Percentiles rank a stretch among this genome's conserved stretches.
Conservation (phyloP, 2,329 filamentous ascomycete species). For the Rosellinia necatrix region DNA sequence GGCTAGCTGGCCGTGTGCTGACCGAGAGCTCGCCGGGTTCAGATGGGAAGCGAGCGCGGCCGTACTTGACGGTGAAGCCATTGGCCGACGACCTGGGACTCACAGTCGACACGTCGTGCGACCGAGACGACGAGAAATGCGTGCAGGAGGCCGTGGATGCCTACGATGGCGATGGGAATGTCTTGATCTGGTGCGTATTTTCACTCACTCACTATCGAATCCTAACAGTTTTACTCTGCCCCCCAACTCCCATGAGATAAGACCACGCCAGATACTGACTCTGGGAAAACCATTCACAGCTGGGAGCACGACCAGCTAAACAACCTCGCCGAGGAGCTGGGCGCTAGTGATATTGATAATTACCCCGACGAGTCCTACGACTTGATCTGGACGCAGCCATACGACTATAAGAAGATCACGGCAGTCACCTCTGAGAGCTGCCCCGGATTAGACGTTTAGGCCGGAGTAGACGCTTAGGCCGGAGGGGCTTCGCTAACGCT, state of each 20-base stretch:
- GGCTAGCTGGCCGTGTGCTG: neutral
- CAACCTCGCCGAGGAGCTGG: constrained; percentile 55
- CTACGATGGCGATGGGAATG: constrained; percentile 57
- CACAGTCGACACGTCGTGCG: constrained; percentile 58
- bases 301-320: constrained; percentile 62
- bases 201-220: neutral
- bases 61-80: constrained; percentile 61
- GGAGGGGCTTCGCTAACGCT: no score
- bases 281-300: constrained; percentile 40
- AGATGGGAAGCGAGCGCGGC: constrained; percentile 58
- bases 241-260: neutral
- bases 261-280: constrained; percentile 1
- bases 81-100: constrained; percentile 60
- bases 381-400: constrained; percentile 62
- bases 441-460: constrained; percentile 52
- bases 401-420: constrained; percentile 53
- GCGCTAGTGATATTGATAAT: constrained; percentile 51
- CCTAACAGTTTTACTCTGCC: neutral
- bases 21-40: neutral
- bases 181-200: constrained; percentile 56
- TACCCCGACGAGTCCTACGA: constrained; percentile 59
- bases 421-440: constrained; percentile 55
- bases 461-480: neutral
- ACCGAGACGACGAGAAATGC: constrained; percentile 59
- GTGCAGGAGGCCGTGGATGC: constrained; percentile 54